Base-by-base conservation (phyloP, 2,329 filamentous ascomycete species). In the Cordyceps javanica region DNA sequence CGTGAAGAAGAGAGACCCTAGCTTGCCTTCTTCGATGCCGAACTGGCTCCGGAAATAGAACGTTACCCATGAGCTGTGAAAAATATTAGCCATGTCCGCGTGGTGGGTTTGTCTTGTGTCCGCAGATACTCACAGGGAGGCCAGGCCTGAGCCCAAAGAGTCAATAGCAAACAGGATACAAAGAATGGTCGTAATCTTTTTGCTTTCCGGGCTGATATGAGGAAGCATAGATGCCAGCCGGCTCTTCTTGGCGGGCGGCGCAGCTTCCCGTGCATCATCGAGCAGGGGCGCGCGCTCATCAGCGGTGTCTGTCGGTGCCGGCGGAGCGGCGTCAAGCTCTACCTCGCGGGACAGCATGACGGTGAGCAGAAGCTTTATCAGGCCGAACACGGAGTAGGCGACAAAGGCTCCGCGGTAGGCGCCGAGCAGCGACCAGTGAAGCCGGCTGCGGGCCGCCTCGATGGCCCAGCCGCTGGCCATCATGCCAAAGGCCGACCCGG, bases 141-240 rank as follows among this genome's bases (percentile, higher is more conserved):
- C 86, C 67, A 92, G 79, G 2, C 89, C 88, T 1, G 84, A 87
- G 1, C 86, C 87, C 58, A 91, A 81, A 0, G 84, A 81, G 67
- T 91, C 88, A 6, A 91, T 65, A 1, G 79, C 80, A 63, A 91
- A 87, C 1, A 93, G 73, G 8, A 87, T 70, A 65, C 85, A 88
- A 0, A 93, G 75, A 51, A 83, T 82, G 53, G 81, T 68, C 6
- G 89, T 73, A 30, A 85, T 76, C 0, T 72, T 65, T 7, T 78
- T 72, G 36, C 79, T 85, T n/a, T 81, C 73, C 3, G 69, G 70
- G 5, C 82, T 83, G 21, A 91, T 82, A 2, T 79, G 72, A 0
- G 83, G 79, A 30, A 88, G 67, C n/a, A 83, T 67, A 55, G 50
- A 26, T 5, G 42, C 11, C 3, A 67, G 42, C 5, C 60, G 25